phyloP scores from a whole-genome alignment of 345 rosid genomes.

The Rhizophora mangle region DNA sequence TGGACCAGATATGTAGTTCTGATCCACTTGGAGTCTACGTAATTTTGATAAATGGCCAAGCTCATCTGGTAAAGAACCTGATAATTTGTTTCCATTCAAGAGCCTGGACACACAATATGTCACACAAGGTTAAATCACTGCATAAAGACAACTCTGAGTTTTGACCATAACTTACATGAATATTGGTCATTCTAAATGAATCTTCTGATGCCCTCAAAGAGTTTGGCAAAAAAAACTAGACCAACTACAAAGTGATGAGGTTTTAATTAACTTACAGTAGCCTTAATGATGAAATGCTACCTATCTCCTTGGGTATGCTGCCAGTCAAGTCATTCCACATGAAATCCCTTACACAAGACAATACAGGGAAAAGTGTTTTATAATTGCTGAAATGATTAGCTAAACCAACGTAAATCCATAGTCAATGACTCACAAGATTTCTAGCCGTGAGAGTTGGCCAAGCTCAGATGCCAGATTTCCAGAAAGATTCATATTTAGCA shows the following conservation, averaged over 20 bases:
- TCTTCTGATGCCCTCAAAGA: no score
- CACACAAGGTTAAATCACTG: neutral
- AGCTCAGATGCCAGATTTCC: slow-evolving; percentile 39
- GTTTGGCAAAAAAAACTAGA: no score
- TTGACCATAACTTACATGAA: no score
- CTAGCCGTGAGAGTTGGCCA: slow-evolving; percentile 28
- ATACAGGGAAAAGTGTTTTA: neutral
- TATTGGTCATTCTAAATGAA: no score
- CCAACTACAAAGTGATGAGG: no score
- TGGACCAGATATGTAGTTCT: slow-evolving; percentile 35
- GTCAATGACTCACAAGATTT: slow-evolving; percentile 27
- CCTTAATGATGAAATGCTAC: slow-evolving; percentile 33
- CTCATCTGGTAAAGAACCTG: slow-evolving; percentile 44
- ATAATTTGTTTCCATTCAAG: slow-evolving; percentile 45
- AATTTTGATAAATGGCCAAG: slow-evolving; percentile 44
- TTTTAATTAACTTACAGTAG: slow-evolving; percentile 31
- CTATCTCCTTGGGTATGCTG: slow-evolving; percentile 41
- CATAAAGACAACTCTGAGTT: neutral
- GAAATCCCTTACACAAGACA: slow-evolving; percentile 34
- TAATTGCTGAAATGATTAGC: neutral
- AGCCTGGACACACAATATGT: slow-evolving; percentile 27
- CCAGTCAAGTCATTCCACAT: slow-evolving; percentile 49
- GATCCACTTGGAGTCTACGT: slow-evolving; percentile 36
- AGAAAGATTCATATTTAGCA: slow-evolving; percentile 35
- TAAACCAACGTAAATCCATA: neutral